Evolutionary conservation across 805 yeast genomes (phyloP).

Genomic region (Starmerella geochares): DNA sequence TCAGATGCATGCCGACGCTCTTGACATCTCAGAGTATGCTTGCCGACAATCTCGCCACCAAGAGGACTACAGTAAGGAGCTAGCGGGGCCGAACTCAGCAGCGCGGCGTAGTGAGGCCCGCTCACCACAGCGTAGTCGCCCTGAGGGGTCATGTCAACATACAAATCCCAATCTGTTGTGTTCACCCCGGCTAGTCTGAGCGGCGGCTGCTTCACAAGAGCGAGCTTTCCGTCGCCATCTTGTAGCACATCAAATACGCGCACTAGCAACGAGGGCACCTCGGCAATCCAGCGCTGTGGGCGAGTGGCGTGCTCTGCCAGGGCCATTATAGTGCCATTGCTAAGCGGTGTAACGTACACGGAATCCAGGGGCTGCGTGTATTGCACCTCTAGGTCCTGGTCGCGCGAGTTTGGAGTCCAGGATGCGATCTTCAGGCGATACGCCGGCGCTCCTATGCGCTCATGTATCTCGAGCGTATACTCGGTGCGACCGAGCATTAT

Average conservation of each 20-base stretch:
- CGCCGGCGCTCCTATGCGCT: slow-evolving; percentile 38
- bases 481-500: slow-evolving; percentile 33
- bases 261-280: slow-evolving; percentile 60
- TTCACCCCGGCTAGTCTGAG: slow-evolving; percentile 11
- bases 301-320: slow-evolving; percentile 45
- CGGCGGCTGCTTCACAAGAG: slow-evolving; percentile 34
- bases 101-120: slow-evolving; percentile 64
- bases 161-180: slow-evolving; percentile 39
- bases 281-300: slow-evolving; percentile 69
- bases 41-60: slow-evolving; percentile 19
- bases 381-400: slow-evolving; percentile 42
- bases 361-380: slow-evolving; percentile 50
- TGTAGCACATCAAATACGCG: slow-evolving; percentile 61
- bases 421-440: slow-evolving; percentile 82
- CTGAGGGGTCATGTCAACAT: slow-evolving; percentile 51
- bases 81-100: slow-evolving; percentile 55
- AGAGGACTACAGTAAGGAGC: slow-evolving; percentile 23
- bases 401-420: slow-evolving; percentile 89
- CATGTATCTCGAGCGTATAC: slow-evolving; percentile 47
- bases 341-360: slow-evolving; percentile 71
- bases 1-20: slow-evolving; percentile 9
- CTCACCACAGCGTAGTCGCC: slow-evolving; percentile 30
- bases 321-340: slow-evolving; percentile 69
- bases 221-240: slow-evolving; percentile 22
- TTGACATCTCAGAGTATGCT: slow-evolving; percentile 28